phyloP scores from a whole-genome alignment of 192 early-diverging fungal genomes.

The Podila minutissima region DNA sequence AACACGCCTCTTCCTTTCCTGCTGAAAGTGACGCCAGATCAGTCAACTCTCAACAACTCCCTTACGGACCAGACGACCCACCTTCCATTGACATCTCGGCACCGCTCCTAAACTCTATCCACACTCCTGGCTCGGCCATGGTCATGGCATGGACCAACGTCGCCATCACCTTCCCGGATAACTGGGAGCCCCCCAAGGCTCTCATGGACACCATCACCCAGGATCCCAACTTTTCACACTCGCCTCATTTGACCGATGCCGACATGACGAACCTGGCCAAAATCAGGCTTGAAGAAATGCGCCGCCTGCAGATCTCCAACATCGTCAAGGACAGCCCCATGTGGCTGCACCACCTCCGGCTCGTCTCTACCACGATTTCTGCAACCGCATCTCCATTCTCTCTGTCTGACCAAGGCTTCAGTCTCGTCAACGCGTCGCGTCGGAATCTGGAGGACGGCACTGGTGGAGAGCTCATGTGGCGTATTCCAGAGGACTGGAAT shows the following conservation, averaged over 20 bases:
- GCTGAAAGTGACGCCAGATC: background rate
- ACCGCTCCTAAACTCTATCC: slow-evolving; percentile 27
- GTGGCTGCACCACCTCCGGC: slow-evolving; percentile 10
- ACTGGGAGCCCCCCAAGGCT: slow-evolving; percentile 17
- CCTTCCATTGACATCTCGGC: slow-evolving; percentile 19
- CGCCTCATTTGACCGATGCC: slow-evolving; percentile 11
- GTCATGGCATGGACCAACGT: slow-evolving; percentile 37
- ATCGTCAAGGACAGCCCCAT: slow-evolving; percentile 23
- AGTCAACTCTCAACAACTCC: background rate
- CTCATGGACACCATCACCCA: slow-evolving; percentile 21
- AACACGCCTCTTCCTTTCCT: background rate
- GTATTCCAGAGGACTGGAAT: slow-evolving; percentile 41
- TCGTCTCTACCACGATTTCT: slow-evolving; percentile 8
- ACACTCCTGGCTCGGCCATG: slow-evolving; percentile 22
- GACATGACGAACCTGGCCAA: slow-evolving; percentile 31
- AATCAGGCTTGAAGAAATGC: slow-evolving; percentile 16
- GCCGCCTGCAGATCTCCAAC: background rate
- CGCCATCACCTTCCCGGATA: slow-evolving; percentile 6
- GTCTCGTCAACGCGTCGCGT: slow-evolving; percentile 6
- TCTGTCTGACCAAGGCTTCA: slow-evolving; percentile 21
- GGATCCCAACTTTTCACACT: slow-evolving; percentile 13
- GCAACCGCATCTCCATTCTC: slow-evolving; percentile 4
- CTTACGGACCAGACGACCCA: slow-evolving; percentile 4
- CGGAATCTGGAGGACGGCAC: slow-evolving; percentile 3
- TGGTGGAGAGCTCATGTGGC: slow-evolving; percentile 25